Evolutionary conservation across 2,329 filamentous ascomycete species (phyloP).

Genomic region (Penicillium sp.): DNA sequence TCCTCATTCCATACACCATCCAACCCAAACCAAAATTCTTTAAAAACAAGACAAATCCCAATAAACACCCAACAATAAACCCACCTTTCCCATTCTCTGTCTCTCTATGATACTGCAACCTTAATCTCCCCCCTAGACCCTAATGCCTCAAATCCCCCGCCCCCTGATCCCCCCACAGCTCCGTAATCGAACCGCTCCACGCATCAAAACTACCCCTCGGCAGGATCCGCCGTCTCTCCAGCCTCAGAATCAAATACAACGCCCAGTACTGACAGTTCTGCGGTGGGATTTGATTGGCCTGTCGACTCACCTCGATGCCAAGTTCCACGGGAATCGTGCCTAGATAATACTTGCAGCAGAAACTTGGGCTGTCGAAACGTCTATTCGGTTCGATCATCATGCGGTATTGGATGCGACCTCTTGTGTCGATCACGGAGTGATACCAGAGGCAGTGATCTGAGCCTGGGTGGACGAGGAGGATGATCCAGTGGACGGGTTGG

Average conservation of each 20-base stretch:
- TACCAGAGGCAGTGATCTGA: background rate
- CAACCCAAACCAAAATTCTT: too few species aligned
- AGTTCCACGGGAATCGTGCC: background rate
- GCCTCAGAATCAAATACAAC: background rate
- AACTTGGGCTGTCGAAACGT: background rate
- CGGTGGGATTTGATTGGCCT: background rate
- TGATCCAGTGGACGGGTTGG: background rate
- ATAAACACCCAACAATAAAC: too few species aligned
- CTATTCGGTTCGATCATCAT: background rate
- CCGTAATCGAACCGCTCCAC: background rate
- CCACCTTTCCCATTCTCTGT: background rate
- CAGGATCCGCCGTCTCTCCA: background rate
- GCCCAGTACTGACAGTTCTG: constrained; percentile 1
- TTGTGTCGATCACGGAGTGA: background rate
- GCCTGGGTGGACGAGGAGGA: background rate
- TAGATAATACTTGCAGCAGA: background rate
- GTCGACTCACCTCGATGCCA: background rate
- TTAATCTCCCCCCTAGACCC: background rate
- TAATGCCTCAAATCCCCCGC: background rate
- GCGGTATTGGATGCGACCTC: background rate
- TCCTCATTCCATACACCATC: too few species aligned
- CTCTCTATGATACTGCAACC: too few species aligned
- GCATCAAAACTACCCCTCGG: background rate
- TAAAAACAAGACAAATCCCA: too few species aligned
- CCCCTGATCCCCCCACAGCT: background rate